Evolutionary conservation across 805 yeast genomes (phyloP), one percentile per base, ranked within the genome.

Genomic region (Saturnispora gosingensis): DNA sequence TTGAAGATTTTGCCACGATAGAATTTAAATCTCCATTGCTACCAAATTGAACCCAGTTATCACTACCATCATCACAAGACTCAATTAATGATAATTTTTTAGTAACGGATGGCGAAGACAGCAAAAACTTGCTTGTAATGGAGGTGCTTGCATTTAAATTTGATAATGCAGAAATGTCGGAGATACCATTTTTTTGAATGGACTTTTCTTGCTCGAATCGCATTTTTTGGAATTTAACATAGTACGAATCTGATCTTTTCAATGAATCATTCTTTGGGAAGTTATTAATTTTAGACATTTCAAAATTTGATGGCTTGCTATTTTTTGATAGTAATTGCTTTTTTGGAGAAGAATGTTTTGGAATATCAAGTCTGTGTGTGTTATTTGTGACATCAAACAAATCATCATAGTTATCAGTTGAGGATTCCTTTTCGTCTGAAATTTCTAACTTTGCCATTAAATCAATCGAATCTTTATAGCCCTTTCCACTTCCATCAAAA

Each of bases 181-280:
- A 56, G 4, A 65, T 61, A 38, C 68, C 67, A 20, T 49, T 51
- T 28, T 48, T 43, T 15, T 54, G 51, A 15, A 62, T 38, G 2
- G 56, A 49, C 3, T 48, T 49, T 22, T 65, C 67, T 28, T 61
- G 63, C 15, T 40, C 38, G n/a, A 24, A 35, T 34, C 59, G 49
- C 49, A 55, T 48, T 16, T 43, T 20, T 24, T 51, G 55, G 32
- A 57, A 57, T 27, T 54, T 44, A 9, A 46, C 27, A 53, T 58
- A 57, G 38, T 56, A 59, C 15, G 60, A 57, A 34, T 51, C 36
- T 2, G 59, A 56, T 34, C 53, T 52, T 3, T 28, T 36, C 11
- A 51, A 30, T 6, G 24, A 38, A n/a, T 38, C 6, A 38, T 38
- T 18, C 13, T 38, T 38, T 38, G 22, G 1, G 5, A 18, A 10